Base-by-base conservation (phyloP, 164 flowering plant species). In the Cinnamomum chago region DNA sequence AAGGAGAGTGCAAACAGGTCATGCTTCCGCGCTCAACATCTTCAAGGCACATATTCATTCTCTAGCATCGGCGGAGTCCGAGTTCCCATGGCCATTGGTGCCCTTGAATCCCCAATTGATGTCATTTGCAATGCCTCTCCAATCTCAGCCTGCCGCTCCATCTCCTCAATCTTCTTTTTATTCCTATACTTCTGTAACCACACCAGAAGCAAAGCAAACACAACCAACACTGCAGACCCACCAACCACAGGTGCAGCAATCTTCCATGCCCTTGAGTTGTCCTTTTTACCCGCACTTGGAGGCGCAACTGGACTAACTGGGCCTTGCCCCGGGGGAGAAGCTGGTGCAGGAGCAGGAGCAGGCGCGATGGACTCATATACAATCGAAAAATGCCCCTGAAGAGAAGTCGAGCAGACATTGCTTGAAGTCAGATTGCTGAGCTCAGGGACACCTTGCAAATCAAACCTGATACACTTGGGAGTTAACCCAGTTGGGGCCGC, bases 361-460 rank as follows among this genome's bases (percentile, higher is more conserved):
- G 85, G 86, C 25, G 90, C 88, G 58, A 72, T 72, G 3, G 85
- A 83, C 75, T 89, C 85, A 20, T 82, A 84, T 70, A 86, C 94
- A 35, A 94, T 83, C 7, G 93, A 79, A 77, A 91, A 95, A 84
- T 95, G 99, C 50, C 99, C 98, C 65, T 85, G 96, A 10, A 76
- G 60, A 11, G 30, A 2, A 2, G 88, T 78, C 1, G 84, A 84
- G 75, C 99, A 95, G 6, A 76, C 70, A 62, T 86, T 86, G 9
- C 78, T 84, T 2, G 86, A 75, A 24, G 25, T 28, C 62, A 86
- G 77, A 78, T 83, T 76, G 82, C 86, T 87, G 75, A 91, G 86
- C 50, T 67, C 78, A 12, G 78, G 77, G 25, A 51, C 69, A 66
- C 94, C 97, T 17, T 85, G 67, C 58, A 88, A 74, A 83, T 86